Evolutionary conservation across 1,284 basidiomycete species (phyloP).

Genomic region (Ganoderma multipileum): DNA sequence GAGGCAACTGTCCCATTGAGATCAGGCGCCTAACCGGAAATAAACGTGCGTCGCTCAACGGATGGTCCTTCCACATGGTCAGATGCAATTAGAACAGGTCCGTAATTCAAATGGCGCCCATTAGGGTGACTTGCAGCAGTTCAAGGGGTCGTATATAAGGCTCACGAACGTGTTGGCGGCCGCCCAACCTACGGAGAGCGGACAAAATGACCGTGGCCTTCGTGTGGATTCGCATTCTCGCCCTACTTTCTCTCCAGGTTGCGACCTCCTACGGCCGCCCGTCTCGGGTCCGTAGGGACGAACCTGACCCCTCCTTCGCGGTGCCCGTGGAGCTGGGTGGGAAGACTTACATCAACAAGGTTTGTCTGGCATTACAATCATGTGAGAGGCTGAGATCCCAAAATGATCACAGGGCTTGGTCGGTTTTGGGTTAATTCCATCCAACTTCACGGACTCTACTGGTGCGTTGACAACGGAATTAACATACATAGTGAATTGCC

Average conservation of each 20-base stretch:
- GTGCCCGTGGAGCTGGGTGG: constrained; percentile 33
- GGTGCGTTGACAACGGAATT: constrained; percentile 29
- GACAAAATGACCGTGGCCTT: constrained; percentile 8
- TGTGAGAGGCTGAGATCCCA: constrained; percentile 8
- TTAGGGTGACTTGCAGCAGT: neutral
- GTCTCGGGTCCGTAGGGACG: constrained; percentile 3
- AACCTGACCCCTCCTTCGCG: constrained; percentile 32
- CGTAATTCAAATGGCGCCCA: neutral
- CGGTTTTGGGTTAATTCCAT: constrained; percentile 46
- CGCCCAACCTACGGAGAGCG: neutral
- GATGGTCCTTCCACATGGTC: neutral
- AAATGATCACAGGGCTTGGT: constrained; percentile 41
- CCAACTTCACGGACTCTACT: constrained; percentile 45
- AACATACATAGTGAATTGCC: no score
- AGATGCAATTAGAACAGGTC: neutral
- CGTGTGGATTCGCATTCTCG: constrained; percentile 10
- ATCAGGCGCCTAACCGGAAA: neutral
- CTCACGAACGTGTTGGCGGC: neutral
- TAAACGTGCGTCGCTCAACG: neutral
- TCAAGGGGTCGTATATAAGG: constrained; percentile 7
- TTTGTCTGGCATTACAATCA: constrained; percentile 11
- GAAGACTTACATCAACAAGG: constrained; percentile 41
- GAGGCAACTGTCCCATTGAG: neutral
- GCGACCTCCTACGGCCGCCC: constrained; percentile 15
- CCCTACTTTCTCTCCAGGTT: constrained; percentile 17